A percentile compares a stretch with the other conserved stretches of the same genome.
Evolutionary conservation across 805 yeast genomes (phyloP).

Genomic region (Candida taoyuanica): DNA sequence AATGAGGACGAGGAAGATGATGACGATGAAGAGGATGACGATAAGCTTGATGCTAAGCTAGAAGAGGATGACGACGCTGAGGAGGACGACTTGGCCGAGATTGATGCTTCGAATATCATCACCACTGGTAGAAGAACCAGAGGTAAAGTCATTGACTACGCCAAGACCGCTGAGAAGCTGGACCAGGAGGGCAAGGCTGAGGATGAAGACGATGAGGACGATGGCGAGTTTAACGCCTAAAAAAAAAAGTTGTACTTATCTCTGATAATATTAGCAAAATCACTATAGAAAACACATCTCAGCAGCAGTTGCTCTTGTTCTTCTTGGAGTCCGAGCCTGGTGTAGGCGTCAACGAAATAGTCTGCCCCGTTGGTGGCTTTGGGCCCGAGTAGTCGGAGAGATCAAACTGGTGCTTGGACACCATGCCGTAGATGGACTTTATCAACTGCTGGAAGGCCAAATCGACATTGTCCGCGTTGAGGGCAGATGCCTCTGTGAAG

Average conservation of each 20-base stretch:
- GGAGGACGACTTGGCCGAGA: constrained; percentile 75
- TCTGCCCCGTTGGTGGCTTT: constrained; percentile 80
- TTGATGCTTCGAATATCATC: constrained; percentile 79
- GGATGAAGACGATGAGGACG: constrained; percentile 45
- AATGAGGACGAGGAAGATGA: constrained; percentile 47
- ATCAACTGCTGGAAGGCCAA: constrained; percentile 89
- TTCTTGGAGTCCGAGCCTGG: constrained; percentile 73
- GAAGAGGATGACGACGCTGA: constrained; percentile 57
- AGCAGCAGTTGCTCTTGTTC: constrained; percentile 61
- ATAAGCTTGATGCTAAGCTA: constrained; percentile 39
- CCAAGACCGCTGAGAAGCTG: constrained; percentile 71
- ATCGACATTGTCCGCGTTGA: constrained; percentile 92
- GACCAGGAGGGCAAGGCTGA: constrained; percentile 35
- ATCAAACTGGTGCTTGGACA: constrained; percentile 87
- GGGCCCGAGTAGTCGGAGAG: constrained; percentile 64
- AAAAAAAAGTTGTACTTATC: too few relatives aligned
- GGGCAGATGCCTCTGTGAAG: constrained; percentile 94
- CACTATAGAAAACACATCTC: constrained; percentile 11
- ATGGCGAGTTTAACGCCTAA: constrained; percentile 46
- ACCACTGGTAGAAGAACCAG: constrained; percentile 86
- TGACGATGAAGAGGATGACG: constrained; percentile 43
- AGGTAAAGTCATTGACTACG: constrained; percentile 81
- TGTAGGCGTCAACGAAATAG: constrained; percentile 88
- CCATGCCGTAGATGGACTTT: constrained; percentile 91
- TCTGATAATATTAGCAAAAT: too few relatives aligned